phyloP scores from a whole-genome alignment of 2,329 filamentous ascomycete genomes.

The Claviceps sp. region DNA sequence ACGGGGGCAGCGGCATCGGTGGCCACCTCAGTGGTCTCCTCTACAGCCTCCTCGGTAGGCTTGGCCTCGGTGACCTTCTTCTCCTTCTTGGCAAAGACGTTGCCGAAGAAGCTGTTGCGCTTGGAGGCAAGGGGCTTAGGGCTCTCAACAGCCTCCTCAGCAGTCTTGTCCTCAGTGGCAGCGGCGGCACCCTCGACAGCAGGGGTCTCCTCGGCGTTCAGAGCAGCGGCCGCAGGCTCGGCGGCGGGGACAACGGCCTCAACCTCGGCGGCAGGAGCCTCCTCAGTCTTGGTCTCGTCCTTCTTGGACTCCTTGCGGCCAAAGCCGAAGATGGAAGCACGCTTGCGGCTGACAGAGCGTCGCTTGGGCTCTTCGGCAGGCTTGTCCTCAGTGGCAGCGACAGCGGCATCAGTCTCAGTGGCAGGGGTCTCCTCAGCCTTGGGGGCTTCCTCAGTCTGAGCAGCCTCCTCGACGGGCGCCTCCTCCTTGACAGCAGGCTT shows the following conservation, averaged over 20 bases:
- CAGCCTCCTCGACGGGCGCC: conserved; percentile 15
- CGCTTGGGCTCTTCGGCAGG: conserved; percentile 42
- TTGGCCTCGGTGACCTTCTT: conserved; percentile 44
- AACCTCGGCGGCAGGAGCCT: conserved; percentile 18
- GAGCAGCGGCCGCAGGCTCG: conserved; percentile 22
- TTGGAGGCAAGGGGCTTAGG: conserved; percentile 36
- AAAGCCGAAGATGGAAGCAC: conserved; percentile 50
- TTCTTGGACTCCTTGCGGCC: conserved; percentile 37
- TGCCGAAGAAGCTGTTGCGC: conserved; percentile 44
- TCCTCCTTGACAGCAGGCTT: conserved; percentile 27
- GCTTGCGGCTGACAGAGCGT: conserved; percentile 52
- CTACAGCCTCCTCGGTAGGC: conserved; percentile 24
- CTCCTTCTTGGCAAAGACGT: conserved; percentile 39
- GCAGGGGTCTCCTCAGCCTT: conserved; percentile 23
- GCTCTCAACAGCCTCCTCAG: conserved; percentile 25
- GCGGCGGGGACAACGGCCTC: conserved; percentile 21
- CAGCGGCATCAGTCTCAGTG: conserved; percentile 17
- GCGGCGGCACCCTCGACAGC: conserved; percentile 21
- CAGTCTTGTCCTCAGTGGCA: conserved; percentile 17
- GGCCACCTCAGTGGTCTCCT: conserved; percentile 29
- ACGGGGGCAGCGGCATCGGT: conserved; percentile 42
- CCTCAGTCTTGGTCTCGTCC: conserved; percentile 21
- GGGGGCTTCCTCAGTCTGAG: conserved; percentile 19
- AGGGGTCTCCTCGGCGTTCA: conserved; percentile 22
- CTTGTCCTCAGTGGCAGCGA: conserved; percentile 20